These are phyloP conservation scores for Suhomyces sp. DNA, from an alignment of 805 yeast species.

Conservation along the genomic window DNA sequence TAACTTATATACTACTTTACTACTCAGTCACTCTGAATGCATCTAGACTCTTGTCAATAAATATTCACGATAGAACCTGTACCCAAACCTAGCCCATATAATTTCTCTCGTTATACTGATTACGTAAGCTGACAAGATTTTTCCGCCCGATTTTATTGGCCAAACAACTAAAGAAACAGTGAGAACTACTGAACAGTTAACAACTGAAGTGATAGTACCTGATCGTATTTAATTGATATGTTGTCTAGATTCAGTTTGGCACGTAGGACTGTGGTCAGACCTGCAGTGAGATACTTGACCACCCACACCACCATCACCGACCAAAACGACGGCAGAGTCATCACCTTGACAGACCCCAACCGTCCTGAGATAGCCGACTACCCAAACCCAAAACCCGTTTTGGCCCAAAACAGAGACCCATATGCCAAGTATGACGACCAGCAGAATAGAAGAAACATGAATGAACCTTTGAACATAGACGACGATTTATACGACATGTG, in stretches of 20 bases:
- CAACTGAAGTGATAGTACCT: background rate
- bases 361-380: slow-evolving; percentile 54
- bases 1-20: background rate
- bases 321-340: slow-evolving; percentile 37
- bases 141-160: slow-evolving; percentile 13
- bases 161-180: background rate
- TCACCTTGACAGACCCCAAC: slow-evolving; percentile 39
- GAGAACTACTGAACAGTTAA: background rate
- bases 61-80: background rate
- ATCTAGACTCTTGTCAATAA: background rate
- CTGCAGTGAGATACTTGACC: slow-evolving; percentile 21
- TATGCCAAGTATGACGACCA: slow-evolving; percentile 72
- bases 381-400: slow-evolving; percentile 55
- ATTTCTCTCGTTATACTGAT: background rate
- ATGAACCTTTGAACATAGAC: slow-evolving; percentile 67
- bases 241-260: slow-evolving; percentile 28
- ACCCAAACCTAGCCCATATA: background rate
- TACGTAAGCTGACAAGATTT: slow-evolving; percentile 5
- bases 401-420: slow-evolving; percentile 68
- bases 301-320: slow-evolving; percentile 38
- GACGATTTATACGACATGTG: slow-evolving; percentile 78
- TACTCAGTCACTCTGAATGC: background rate
- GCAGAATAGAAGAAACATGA: slow-evolving; percentile 75
- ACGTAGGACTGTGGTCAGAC: slow-evolving; percentile 11
- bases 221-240: slow-evolving; percentile 12